phyloP scores from a whole-genome alignment of 148 eudicot species.

The Agrostemma githago region DNA sequence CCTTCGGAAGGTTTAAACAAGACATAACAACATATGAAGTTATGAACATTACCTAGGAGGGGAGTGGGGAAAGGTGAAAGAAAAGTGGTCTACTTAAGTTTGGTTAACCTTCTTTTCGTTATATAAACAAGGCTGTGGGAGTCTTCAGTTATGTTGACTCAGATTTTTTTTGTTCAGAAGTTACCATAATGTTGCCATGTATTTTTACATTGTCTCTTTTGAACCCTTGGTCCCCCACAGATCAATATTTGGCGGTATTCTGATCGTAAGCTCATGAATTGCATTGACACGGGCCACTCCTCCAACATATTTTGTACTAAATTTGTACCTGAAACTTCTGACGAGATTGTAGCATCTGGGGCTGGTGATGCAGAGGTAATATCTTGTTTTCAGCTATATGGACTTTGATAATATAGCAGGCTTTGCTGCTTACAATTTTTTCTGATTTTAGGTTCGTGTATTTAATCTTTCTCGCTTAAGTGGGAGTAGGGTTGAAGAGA shows the following conservation, averaged over 20 bases:
- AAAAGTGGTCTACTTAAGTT: neutral
- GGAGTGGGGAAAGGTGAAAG: neutral
- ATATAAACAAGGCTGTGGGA: neutral
- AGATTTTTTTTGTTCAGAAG: neutral
- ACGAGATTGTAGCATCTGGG: slow-evolving; percentile 85
- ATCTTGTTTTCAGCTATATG: slow-evolving; percentile 1
- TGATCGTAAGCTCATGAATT: slow-evolving; percentile 60
- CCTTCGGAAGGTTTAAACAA: neutral
- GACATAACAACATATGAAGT: neutral
- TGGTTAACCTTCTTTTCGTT: neutral
- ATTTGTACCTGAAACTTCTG: slow-evolving; percentile 91
- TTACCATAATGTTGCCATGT: neutral
- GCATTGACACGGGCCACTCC: slow-evolving; percentile 87
- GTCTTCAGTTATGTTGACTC: neutral
- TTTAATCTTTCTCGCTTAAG: slow-evolving; percentile 58
- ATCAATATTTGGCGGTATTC: slow-evolving; percentile 79
- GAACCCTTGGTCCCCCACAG: slow-evolving; percentile 34
- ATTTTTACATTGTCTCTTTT: slow-evolving; percentile 3
- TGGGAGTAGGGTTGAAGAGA: slow-evolving; percentile 53
- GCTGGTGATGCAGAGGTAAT: slow-evolving; percentile 96
- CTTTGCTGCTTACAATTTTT: slow-evolving; percentile 18
- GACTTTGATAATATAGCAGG: neutral
- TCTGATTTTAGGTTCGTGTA: slow-evolving; percentile 66
- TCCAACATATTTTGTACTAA: slow-evolving; percentile 93
- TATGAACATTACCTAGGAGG: neutral